Evolutionary conservation across 23 red algal species (phyloP).

Genomic region (Gracilaria gracilis): DNA sequence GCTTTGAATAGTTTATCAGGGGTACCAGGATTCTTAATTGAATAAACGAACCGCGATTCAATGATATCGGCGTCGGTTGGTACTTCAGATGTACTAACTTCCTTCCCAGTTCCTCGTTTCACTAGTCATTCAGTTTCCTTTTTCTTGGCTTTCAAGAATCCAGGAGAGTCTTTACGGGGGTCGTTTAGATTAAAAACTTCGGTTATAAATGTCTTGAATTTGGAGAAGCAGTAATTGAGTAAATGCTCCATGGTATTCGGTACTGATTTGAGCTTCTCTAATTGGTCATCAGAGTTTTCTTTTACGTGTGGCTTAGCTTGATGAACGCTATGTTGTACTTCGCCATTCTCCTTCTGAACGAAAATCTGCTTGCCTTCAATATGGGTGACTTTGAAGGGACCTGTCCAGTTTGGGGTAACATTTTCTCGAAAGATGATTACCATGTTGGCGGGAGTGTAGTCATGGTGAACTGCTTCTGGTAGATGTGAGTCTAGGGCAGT

Average conservation of each 20-base stretch:
- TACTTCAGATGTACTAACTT: too few species aligned
- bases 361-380: background rate
- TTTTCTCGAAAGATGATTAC: conserved; percentile 19
- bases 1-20: background rate
- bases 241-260: background rate
- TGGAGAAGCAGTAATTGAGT: background rate
- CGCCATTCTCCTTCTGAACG: background rate
- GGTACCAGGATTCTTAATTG: conserved; percentile 9
- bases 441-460: background rate
- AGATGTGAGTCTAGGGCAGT: background rate
- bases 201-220: background rate
- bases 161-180: background rate
- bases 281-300: background rate
- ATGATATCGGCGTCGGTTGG: too few species aligned
- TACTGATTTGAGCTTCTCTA: background rate
- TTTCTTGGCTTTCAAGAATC: background rate
- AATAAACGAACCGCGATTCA: too few species aligned
- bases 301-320: background rate
- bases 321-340: background rate
- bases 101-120: background rate
- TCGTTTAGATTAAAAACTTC: background rate
- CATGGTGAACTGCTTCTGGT: background rate
- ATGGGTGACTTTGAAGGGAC: background rate
- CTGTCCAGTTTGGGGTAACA: background rate
- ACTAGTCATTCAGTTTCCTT: background rate